Conservation (phyloP, 192 early-diverging fungal genomes). For the Gorgonomyces haynaldii region DNA sequence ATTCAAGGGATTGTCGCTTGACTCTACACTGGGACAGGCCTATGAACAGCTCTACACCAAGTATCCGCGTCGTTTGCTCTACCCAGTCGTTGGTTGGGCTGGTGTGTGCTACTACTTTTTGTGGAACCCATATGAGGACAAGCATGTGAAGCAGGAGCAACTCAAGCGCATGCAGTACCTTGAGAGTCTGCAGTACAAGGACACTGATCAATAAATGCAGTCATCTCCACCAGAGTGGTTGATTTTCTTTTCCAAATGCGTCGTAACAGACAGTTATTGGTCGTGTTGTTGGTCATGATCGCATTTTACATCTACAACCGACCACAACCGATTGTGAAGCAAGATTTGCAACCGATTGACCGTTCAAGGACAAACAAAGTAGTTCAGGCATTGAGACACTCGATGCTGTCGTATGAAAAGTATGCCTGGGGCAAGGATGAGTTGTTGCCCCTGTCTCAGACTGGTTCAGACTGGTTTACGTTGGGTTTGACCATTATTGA, state of each 20-base stretch:
- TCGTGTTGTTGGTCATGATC: too few species aligned
- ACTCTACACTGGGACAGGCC: constrained; percentile 38
- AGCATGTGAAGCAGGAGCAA: too few species aligned
- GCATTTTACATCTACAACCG: too few species aligned
- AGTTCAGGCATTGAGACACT: constrained; percentile 54
- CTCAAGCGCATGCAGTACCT: too few species aligned
- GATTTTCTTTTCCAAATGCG: too few species aligned
- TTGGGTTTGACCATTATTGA: constrained; percentile 79
- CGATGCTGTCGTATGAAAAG: constrained; percentile 68
- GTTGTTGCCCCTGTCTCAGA: constrained; percentile 59
- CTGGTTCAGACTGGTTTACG: constrained; percentile 59
- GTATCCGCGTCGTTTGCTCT: constrained; percentile 32
- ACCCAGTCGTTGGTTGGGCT: constrained; percentile 32
- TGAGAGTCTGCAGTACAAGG: too few species aligned
- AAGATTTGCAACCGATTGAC: too few species aligned
- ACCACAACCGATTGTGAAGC: too few species aligned
- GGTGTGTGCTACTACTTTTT: constrained; percentile 32
- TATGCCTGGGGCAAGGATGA: constrained; percentile 76
- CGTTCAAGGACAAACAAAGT: constrained; percentile 36
- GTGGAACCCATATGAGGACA: constrained; percentile 36
- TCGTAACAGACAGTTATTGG: too few species aligned
- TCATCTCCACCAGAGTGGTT: too few species aligned
- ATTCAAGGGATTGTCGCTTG: constrained; percentile 1
- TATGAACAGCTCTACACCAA: constrained; percentile 28
- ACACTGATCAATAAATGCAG: too few species aligned